A percentile compares a stretch with the other conserved stretches of the same genome.
Conservation (phyloP, 257 asterid genomes). For the Solanum dulcamara region DNA sequence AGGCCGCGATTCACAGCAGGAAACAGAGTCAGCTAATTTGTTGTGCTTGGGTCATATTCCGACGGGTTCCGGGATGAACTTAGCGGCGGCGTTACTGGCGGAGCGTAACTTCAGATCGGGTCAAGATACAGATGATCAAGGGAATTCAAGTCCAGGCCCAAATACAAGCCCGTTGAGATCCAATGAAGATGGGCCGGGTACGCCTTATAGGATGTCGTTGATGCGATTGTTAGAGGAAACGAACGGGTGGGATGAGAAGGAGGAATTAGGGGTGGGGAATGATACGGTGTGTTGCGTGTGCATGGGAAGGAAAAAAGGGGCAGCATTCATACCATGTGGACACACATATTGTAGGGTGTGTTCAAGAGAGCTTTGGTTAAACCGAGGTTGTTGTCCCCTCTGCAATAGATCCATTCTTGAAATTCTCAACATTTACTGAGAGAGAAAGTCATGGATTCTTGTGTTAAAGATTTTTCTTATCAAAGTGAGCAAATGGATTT, state of each 20-base stretch:
- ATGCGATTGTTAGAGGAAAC: conserved; percentile 75
- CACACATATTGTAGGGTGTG: conserved; percentile 93
- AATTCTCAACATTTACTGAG: conserved; percentile 72
- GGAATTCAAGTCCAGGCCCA: not conserved
- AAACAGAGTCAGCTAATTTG: conserved; percentile 7
- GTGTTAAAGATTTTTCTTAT: not conserved
- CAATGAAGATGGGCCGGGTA: not conserved
- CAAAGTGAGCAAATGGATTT: not conserved
- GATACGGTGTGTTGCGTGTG: conserved; percentile 89
- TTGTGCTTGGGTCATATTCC: conserved; percentile 28
- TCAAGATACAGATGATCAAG: conserved; percentile 20
- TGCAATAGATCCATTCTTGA: conserved; percentile 70
- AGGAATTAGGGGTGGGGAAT: conserved; percentile 12
- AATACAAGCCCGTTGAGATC: conserved; percentile 7
- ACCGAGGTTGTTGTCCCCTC: conserved; percentile 89
- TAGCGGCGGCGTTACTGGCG: conserved; percentile 81
- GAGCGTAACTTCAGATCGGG: conserved; percentile 63
- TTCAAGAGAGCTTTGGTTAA: conserved; percentile 80
- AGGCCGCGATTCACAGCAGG: conserved; percentile 1
- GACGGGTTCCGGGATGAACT: conserved; percentile 42
- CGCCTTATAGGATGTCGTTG: conserved; percentile 65
- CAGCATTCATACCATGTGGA: conserved; percentile 97
- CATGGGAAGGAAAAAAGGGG: conserved; percentile 83
- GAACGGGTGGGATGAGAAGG: conserved; percentile 40
- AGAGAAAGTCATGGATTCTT: conserved; percentile 1